phyloP scores from a whole-genome alignment of 2,329 filamentous ascomycete genomes.

The Shiraia bambusicola region DNA sequence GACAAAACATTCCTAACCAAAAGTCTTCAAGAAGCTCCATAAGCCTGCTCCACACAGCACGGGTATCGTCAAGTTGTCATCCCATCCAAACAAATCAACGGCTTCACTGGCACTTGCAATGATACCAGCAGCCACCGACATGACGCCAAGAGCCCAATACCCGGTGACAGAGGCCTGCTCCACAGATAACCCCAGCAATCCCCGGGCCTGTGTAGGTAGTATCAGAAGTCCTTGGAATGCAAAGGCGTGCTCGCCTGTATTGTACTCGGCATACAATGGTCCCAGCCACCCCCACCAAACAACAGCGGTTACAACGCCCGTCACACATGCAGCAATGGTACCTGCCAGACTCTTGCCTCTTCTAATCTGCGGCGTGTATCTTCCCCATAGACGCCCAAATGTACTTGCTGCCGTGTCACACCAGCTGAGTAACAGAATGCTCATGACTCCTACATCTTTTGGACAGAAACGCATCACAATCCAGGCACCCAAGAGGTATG shows the following conservation, averaged over 20 bases:
- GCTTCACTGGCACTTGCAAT: slow-evolving; percentile 87
- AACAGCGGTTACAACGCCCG: slow-evolving; percentile 79
- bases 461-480: slow-evolving; percentile 82
- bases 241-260: slow-evolving; percentile 59
- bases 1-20: slow-evolving; percentile 52
- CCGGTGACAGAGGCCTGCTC: slow-evolving; percentile 67
- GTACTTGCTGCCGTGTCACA: slow-evolving; percentile 97
- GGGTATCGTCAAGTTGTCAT: slow-evolving; percentile 97
- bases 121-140: slow-evolving; percentile 87
- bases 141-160: slow-evolving; percentile 69
- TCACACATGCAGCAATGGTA: slow-evolving; percentile 76
- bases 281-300: slow-evolving; percentile 88
- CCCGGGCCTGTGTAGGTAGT: slow-evolving; percentile 63
- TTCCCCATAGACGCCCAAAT: slow-evolving; percentile 85
- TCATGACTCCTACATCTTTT: slow-evolving; percentile 89
- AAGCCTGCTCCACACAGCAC: slow-evolving; percentile 85
- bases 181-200: slow-evolving; percentile 62
- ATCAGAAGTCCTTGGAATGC: slow-evolving; percentile 78
- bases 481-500: slow-evolving; percentile 91
- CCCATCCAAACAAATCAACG: slow-evolving; percentile 88
- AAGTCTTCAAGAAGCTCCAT: slow-evolving; percentile 87
- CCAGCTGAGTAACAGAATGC: slow-evolving; percentile 90
- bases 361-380: slow-evolving; percentile 82
- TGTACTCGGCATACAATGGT: slow-evolving; percentile 50
- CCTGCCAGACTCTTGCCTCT: slow-evolving; percentile 90